Evolutionary conservation across 805 yeast genomes (phyloP).

Genomic region (Cyberlindnera maclurae): DNA sequence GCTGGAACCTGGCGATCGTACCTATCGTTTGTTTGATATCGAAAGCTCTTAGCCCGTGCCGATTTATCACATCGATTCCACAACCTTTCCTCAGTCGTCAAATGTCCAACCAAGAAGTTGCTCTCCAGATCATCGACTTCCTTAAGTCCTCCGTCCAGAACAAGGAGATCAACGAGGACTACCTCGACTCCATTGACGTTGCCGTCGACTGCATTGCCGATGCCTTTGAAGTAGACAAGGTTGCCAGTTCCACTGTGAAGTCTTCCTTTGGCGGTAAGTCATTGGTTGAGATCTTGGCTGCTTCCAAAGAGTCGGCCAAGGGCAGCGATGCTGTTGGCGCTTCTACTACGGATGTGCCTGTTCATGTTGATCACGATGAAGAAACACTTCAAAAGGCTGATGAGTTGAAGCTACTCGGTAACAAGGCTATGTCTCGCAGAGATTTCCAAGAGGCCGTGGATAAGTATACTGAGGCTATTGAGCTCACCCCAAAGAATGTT

Average conservation of each 20-base stretch:
- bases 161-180: conserved; percentile 69
- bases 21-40: too few species aligned
- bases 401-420: conserved; percentile 76
- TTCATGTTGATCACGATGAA: conserved; percentile 39
- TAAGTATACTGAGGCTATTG: conserved; percentile 77
- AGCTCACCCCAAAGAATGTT: conserved; percentile 60
- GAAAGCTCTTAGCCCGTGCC: not conserved
- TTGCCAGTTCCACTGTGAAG: conserved; percentile 28
- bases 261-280: conserved; percentile 40
- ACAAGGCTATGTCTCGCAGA: conserved; percentile 75
- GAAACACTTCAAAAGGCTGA: conserved; percentile 73
- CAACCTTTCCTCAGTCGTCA: not conserved
- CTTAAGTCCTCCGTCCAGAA: conserved; percentile 50
- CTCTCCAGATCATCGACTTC: conserved; percentile 68
- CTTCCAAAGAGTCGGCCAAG: too few species aligned
- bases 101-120: conserved; percentile 50
- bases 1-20: too few species aligned
- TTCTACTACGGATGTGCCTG: conserved; percentile 23
- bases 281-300: conserved; percentile 37
- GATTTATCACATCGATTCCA: not conserved
- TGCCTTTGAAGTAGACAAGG: conserved; percentile 64
- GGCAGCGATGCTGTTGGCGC: conserved; percentile 23
- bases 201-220: conserved; percentile 91
- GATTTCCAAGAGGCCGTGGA: conserved; percentile 66
- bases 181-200: conserved; percentile 82